phyloP scores from a whole-genome alignment of 441 rosid species.

The Adansonia grandidieri region DNA sequence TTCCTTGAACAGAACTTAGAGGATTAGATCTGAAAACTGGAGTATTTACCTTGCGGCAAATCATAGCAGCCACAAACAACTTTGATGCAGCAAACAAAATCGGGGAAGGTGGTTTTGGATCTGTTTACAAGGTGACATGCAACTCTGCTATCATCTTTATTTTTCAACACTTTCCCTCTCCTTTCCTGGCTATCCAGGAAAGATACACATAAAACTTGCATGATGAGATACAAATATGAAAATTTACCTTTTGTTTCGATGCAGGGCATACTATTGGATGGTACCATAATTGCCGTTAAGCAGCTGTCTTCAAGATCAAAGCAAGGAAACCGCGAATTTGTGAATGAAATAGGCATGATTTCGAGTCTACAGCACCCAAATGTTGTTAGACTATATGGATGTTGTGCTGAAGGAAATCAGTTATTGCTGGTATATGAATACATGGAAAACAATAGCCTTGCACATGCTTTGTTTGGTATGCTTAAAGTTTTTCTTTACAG shows the following conservation, averaged over 20 bases:
- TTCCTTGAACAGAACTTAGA: slow-evolving; percentile 31
- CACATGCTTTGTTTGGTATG: slow-evolving; percentile 56
- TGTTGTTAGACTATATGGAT: slow-evolving; percentile 57
- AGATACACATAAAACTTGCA: neutral
- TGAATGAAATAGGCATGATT: slow-evolving; percentile 74
- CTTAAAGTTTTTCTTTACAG: neutral
- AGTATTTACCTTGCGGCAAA: slow-evolving; percentile 62
- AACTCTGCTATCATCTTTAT: neutral
- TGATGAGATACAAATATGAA: neutral
- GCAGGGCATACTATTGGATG: slow-evolving; percentile 62
- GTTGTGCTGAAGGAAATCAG: slow-evolving; percentile 54
- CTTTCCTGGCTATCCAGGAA: neutral
- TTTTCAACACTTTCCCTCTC: neutral
- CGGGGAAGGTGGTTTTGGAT: slow-evolving; percentile 90
- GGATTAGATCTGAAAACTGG: slow-evolving; percentile 81
- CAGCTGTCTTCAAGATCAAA: slow-evolving; percentile 68
- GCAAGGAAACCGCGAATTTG: slow-evolving; percentile 74
- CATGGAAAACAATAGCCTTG: slow-evolving; percentile 63
- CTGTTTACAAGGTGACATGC: slow-evolving; percentile 61
- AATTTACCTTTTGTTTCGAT: neutral
- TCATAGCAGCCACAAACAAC: slow-evolving; percentile 76
- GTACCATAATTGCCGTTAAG: slow-evolving; percentile 66
- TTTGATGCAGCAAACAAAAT: slow-evolving; percentile 65
- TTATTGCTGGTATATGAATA: slow-evolving; percentile 54
- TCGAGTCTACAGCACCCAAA: slow-evolving; percentile 56